Evolutionary conservation across 495 filamentous ascomycete species (phyloP), one percentile per base, ranked within the genome.

Genomic region (Neurospora sp.): DNA sequence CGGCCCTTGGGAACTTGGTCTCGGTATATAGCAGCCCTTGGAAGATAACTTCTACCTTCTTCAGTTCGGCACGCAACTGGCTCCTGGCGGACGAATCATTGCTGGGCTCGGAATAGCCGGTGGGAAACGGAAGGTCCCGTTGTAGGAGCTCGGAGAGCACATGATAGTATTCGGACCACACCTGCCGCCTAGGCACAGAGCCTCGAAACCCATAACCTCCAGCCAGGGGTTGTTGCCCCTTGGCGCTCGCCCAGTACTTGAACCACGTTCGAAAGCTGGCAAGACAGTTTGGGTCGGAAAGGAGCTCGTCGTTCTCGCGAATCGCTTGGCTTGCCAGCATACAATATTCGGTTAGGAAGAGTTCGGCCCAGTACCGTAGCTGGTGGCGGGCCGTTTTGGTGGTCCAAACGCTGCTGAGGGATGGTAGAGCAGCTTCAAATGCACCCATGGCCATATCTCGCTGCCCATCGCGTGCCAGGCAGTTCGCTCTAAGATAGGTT

Each of bases 161-260:
- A 71, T 86, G 83, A 78, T 96, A 97, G 77, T 97, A 97, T 69
- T 90, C 86, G 77, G 88, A 90, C 93, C 93, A 97, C 16, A 94
- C 85, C 42, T 85, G 81, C 73, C 89, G 82, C 74, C 88, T 84
- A 75, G 84, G 83, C 75, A 87, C 80, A 39, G 81, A 79, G 27
- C 84, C 85, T 18, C 77, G 78, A 70, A 84, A 83, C n/a, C 84
- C 84, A 71, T 83, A 79, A 11, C 85, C 84, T 31, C 82, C 83
- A n/a, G 79, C 77, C n/a, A 82, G 76, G 14, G 78, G 77, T 22
- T 48, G 77, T 22, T 48, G n/a, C 68, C 76, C 74, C 73, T 78
- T 83, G 69, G 69, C 75, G 77, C 83, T 81, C 40, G 82, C 81
- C 88, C 88, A 88, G 79, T 88, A 88, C 72, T 82, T 86, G 16